Evolutionary conservation across 75 land plant species (phyloP), one percentile per base, ranked within the genome.

Genomic region (Larix kaempferi): DNA sequence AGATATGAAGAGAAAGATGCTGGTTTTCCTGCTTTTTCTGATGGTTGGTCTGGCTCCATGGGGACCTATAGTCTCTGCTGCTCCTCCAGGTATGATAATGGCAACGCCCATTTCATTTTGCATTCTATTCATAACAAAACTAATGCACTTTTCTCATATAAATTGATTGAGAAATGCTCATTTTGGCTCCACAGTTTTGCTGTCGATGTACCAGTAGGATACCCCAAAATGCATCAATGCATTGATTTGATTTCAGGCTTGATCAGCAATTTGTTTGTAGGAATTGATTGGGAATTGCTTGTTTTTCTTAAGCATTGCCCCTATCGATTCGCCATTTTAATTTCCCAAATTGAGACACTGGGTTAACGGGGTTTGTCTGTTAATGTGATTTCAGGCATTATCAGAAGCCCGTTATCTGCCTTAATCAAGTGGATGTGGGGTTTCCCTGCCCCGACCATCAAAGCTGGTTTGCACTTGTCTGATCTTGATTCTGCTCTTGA

Each of bases 381-480:
- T 33, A 35, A 17, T 29, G 39, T 54, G 5, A 12, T 41, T 80
- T 58, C 84, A 89, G 91, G 85, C 4, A 81, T 82, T 1, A 52
- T 89, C 67, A 58, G 87, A 23, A 87, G 79, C 49, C 89, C 82
- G 73, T 74, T 89, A 63, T 77, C 89, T 63, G 84, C 86, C 59
- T 6, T 89, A 22, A 15, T 89, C 41, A 86, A 82, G 60, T 87
- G 88, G 91, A 80, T 83, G 8, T 77, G 82, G 75, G 39, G 27
- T 74, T 41, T 83, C 12, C 74, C 89, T 4, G 69, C 87, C 62
- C 76, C 82, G 73, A 15, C 63, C 2, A 39, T 89, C 33, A 84
- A 80, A 62, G 82, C 82, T 78, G 91, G 91, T 89, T 0, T 60
- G 82, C 54, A 39, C 25, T 41, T 25, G 25, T 73, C 75, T 73